Base-by-base conservation (phyloP, 1,284 basidiomycete species). In the Naganishia liquefaciens region DNA sequence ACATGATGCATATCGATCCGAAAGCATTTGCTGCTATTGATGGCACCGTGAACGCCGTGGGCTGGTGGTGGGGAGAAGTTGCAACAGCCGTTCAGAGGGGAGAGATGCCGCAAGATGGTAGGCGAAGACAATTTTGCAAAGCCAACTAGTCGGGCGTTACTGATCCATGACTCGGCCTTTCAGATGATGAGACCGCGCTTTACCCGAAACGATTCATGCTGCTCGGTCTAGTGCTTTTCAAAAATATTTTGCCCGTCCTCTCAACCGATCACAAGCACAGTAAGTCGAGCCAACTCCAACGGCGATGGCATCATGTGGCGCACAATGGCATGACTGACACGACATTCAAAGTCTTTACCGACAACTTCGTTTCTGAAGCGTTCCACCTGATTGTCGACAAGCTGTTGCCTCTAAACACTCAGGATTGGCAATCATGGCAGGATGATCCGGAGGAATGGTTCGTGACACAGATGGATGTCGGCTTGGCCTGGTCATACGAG, bases 371-470 rank as follows among this genome's bases (percentile, higher is more conserved):
- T 5, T 83, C 88, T 68, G 85, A 87, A 54, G 89, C 91, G 0
- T 88, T 93, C 33, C 83, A 84, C 67, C 80, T 92, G 17, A 83
- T 95, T 5, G 84, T 94, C 27, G 88, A 88, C 40, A 85, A 88
- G 27, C 89, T 93, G 72, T 87, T 95, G 73, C 90, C 90, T 3
- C 81, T 94, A 39, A 89, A 88, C 62, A 83, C 88, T 0, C 79
- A 82, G 5, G 91, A 94, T 75, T 82, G 94, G 5, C 86, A 91
- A 68, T 83, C 81, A 3, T 90, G 92, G 87, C 84, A 88, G 79
- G 82, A 84, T 28, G 90, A 93, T 76, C 90, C 91, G 0, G 92
- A 95, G 78, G 90, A 93, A 72, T 95, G 91, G 90, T 84, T 92
- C 5, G 88, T 91, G 66, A 75, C 84, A 2, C 90, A 93, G 77